Conservation (phyloP, 306 rosid genomes). For the Abrus pulchellus region DNA sequence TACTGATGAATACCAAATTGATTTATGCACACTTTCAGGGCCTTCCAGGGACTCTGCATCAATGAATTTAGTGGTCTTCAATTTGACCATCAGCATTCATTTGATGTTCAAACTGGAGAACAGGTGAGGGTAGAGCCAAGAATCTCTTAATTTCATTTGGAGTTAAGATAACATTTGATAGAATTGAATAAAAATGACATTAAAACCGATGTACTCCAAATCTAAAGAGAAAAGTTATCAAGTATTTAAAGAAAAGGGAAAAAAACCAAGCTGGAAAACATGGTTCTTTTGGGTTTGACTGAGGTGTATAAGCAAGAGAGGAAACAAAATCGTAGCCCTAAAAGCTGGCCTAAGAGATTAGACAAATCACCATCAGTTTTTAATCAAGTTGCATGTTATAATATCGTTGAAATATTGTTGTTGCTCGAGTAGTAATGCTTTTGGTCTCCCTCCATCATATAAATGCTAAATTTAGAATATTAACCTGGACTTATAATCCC, state of each 20-base stretch:
- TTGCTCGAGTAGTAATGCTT: constrained; percentile 10
- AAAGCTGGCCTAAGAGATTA: constrained; percentile 18
- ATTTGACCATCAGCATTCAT: constrained; percentile 84
- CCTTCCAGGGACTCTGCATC: constrained; percentile 93
- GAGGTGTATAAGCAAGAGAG: not conserved
- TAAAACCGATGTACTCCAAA: not conserved
- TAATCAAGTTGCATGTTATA: not conserved
- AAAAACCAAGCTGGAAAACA: constrained; percentile 15
- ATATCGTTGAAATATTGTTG: constrained; percentile 11
- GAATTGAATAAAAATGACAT: constrained; percentile 21
- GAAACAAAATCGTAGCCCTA: not conserved
- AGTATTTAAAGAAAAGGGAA: not conserved
- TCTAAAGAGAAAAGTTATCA: not conserved
- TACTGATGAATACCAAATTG: constrained; percentile 37
- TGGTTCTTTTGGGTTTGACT: constrained; percentile 11
- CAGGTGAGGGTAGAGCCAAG: constrained; percentile 66
- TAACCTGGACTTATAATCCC: not conserved
- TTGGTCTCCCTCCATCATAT: constrained; percentile 23
- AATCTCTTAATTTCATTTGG: constrained; percentile 20
- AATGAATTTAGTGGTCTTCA: constrained; percentile 89
- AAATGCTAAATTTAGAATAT: constrained; percentile 20
- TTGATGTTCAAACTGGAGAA: constrained; percentile 89
- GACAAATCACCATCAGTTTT: constrained; percentile 30
- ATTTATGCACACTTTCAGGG: constrained; percentile 72
- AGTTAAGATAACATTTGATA: constrained; percentile 6